Evolutionary conservation across 768 basidiomycete genomes (phyloP).

Genomic region (Lactifluus piperatus): DNA sequence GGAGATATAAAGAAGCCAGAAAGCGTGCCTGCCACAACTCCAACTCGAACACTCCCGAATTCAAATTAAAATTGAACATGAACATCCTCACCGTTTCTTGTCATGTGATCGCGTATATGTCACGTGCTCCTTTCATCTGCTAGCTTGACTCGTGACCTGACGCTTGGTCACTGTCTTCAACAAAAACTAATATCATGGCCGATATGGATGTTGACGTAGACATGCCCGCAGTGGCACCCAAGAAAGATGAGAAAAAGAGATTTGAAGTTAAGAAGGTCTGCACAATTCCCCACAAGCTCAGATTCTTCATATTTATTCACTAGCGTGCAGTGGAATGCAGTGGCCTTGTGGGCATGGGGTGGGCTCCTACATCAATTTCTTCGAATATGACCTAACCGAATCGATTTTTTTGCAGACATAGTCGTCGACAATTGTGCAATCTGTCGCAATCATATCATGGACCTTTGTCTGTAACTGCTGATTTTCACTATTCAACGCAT

Average conservation of each 20-base stretch:
- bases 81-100: slow-evolving; percentile 20
- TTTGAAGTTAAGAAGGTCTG: slow-evolving; percentile 99
- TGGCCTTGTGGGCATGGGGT: slow-evolving; percentile 99
- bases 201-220: slow-evolving; percentile 82
- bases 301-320: neutral
- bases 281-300: neutral
- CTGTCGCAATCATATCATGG: slow-evolving; percentile 99
- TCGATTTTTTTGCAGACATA: slow-evolving; percentile 57
- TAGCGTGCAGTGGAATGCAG: slow-evolving; percentile 88
- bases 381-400: neutral
- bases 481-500: neutral
- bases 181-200: slow-evolving; percentile 44
- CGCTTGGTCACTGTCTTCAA: too few species aligned
- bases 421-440: slow-evolving; percentile 99
- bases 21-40: slow-evolving; percentile 20
- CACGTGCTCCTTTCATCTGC: too few species aligned
- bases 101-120: slow-evolving; percentile 29
- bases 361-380: slow-evolving; percentile 19
- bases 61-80: slow-evolving; percentile 1
- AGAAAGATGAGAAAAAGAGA: slow-evolving; percentile 61
- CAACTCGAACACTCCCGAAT: neutral
- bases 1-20: slow-evolving; percentile 27
- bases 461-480: slow-evolving; percentile 65
- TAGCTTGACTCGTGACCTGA: too few species aligned
- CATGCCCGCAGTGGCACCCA: slow-evolving; percentile 32